Evolutionary conservation across 192 early-diverging fungal genomes (phyloP), one percentile per base, ranked within the genome.

Genomic region (Geosiphon pyriformis): DNA sequence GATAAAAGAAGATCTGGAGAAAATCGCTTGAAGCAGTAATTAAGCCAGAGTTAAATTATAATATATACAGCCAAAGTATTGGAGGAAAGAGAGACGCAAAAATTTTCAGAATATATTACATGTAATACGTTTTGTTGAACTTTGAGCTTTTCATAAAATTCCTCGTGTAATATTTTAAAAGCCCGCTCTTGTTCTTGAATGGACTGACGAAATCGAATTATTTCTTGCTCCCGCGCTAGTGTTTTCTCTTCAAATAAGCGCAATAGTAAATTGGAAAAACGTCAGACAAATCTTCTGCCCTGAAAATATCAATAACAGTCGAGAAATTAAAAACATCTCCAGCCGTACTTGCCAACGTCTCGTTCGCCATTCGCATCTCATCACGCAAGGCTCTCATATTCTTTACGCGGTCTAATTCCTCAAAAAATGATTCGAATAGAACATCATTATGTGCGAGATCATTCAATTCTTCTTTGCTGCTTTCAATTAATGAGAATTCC

Each of bases 361-460:
- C 75, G 33, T 79, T 79, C 26, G 66, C 72, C 56, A 65, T 72
- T 32, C 66, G 52, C 20, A 79, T 60, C 22, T 74, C 78, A 31
- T 72, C 69, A 51, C 72, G 72, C 37, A 79, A 59, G 1, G 68
- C 61, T 42, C 69, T 72, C 37, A 72, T 54, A 27, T 74, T 62
- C 48, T 67, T 42, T 6, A 79, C 70, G 59, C 60, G 67, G 48
- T 79, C 78, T 42, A 77, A 52, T 0, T 32, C 50, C 18, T 74
- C 51, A 58, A 79, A 71, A 50, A 79, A 79, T 33, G 71, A 32
- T 26, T 76, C 75, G 29, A 79, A 79, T 10, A 73, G 53, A 18
- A 55, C 32, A 54, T 79, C 78, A 59, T 72, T 76, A 2, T 59
- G 46, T 35, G 72, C 31, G 1, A 79, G 32, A 32, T 79, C 78